Base-by-base conservation (phyloP, 495 filamentous ascomycete species). In the Achaetomiella virescens region DNA sequence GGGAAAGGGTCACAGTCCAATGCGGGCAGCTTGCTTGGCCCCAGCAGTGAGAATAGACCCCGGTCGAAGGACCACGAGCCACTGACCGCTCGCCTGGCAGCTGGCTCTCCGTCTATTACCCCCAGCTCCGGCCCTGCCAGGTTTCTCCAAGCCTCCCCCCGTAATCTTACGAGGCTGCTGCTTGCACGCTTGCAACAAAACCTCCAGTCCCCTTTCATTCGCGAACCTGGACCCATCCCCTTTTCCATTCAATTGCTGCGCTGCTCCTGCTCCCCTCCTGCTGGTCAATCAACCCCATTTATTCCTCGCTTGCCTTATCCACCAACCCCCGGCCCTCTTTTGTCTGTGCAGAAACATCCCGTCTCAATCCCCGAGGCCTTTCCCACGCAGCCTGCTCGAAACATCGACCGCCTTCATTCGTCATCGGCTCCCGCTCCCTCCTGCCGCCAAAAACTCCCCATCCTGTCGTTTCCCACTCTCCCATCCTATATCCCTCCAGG, bases 121-220 rank as follows among this genome's bases (percentile, higher is more conserved):
- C 35, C 43, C 40, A 33, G 22, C 20, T 29, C 48, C 35, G 25
- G 33, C 27, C 36, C 55, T 20, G 33, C 44, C 54, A 36, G 15
- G 44, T 57, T 55, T 61, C 61, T 49, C 54, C 47, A 61, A 63
- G 61, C 55, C n/a, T 61, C 59, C 57, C 59, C 64, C 65, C 59
- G 59, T 63, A 68, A 68, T 66, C 59, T 66, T 68, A 66, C 65
- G 60, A 65, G 65, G 49, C 53, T 62, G 53, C 59, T 61, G 20
- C 44, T 45, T 59, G 49, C 57, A 58, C 22, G 24, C 42, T 48
- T 50, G 46, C 54, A 59, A 56, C 45, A 61, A 59, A 64, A 66
- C 59, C 57, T 60, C 60, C 65, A 60, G 40, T 56, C 33, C 58
- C 53, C 47, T 56, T 63, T 61, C 59, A 54, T 60, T 58, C 57